phyloP scores from a whole-genome alignment of 257 asterid genomes.

The Fraxinus anomala region DNA sequence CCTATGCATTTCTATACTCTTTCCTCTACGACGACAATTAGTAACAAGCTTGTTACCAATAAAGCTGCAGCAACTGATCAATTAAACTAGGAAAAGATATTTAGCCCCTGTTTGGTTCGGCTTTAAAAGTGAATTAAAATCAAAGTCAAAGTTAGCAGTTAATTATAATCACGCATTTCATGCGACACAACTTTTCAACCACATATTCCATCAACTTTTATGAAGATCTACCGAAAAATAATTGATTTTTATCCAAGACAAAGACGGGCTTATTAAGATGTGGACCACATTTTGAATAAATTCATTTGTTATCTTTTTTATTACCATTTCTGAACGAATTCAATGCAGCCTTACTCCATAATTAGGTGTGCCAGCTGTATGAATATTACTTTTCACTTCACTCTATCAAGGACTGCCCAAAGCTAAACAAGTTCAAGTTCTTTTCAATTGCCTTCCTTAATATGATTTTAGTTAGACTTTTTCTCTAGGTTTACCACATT shows the following conservation, averaged over 20 bases:
- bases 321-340: not conserved
- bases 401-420: not conserved
- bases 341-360: not conserved
- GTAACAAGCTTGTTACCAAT: not conserved
- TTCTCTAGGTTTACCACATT: not conserved
- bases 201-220: no score
- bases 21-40: not conserved
- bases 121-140: no score
- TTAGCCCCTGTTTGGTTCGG: no score
- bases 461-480: not conserved
- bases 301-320: not conserved
- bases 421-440: not conserved
- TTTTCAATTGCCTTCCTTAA: not conserved
- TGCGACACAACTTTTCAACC: no score
- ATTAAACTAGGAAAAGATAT: not conserved
- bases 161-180: no score
- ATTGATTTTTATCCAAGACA: no score
- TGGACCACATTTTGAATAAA: not conserved
- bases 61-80: not conserved
- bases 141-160: no score
- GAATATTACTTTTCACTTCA: not conserved
- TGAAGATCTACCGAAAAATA: no score
- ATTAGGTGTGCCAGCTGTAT: not conserved
- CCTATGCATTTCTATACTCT: not conserved
- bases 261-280: not conserved